These are phyloP conservation scores for Yamadazyma endophytica DNA, from an alignment of 805 yeast genomes.

Conservation along the genomic window DNA sequence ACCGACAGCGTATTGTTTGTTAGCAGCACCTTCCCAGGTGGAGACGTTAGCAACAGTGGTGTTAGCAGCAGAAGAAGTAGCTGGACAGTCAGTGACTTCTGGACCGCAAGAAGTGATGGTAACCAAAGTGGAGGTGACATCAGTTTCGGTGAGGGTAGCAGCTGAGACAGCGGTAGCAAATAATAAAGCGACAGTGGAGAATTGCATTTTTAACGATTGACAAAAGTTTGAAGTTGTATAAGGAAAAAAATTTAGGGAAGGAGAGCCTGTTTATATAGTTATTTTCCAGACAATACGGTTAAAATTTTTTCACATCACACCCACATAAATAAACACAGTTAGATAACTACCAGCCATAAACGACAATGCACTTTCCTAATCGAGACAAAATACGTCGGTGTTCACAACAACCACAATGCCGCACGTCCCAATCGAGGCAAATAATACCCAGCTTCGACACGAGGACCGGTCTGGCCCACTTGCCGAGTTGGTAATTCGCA, in stretches of 20 bases:
- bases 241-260: conserved; percentile 12
- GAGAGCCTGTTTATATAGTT: background rate
- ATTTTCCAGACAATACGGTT: no score
- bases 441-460: no score
- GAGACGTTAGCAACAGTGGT: conserved; percentile 28
- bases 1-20: conserved; percentile 37
- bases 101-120: conserved; percentile 46
- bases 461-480: no score
- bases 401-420: no score
- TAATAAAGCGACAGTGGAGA: conserved; percentile 17
- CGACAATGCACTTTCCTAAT: no score
- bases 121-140: conserved; percentile 34
- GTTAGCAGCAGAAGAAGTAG: conserved; percentile 15
- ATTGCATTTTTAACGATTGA: conserved; percentile 42
- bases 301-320: no score
- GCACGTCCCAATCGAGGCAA: no score
- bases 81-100: conserved; percentile 48
- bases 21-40: conserved; percentile 36
- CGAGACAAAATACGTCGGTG: no score
- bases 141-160: conserved; percentile 30
- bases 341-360: no score
- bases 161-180: conserved; percentile 15
- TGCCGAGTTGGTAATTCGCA: no score
- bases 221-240: conserved; percentile 23
- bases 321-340: no score